These are phyloP conservation scores for Diplogelasinospora grovesii DNA, from an alignment of 495 filamentous ascomycete species.

Conservation along the genomic window DNA sequence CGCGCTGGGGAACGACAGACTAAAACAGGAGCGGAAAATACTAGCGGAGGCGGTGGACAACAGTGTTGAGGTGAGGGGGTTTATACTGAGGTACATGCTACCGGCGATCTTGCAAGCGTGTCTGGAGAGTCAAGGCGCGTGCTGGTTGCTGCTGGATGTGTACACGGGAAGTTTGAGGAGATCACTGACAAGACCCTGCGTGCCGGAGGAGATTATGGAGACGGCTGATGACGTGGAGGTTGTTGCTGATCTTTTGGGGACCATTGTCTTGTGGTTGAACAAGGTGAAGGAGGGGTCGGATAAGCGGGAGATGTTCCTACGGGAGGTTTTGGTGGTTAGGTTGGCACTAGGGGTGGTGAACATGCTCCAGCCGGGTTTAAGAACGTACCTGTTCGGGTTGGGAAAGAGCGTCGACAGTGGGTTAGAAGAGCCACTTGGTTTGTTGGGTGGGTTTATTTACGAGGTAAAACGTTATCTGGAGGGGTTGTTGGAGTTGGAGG, in stretches of 20 bases:
- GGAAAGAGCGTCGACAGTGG: neutral
- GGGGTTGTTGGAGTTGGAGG: neutral
- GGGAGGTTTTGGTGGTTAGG: conserved; percentile 12
- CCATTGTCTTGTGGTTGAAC: conserved; percentile 14
- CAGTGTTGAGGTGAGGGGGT: conserved; percentile 31
- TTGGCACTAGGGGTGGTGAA: conserved; percentile 11
- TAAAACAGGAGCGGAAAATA: conserved; percentile 32
- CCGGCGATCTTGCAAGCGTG: conserved; percentile 33
- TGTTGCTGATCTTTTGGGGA: conserved; percentile 13
- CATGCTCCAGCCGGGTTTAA: conserved; percentile 13
- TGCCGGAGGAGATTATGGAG: conserved; percentile 26
- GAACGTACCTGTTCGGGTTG: conserved; percentile 6
- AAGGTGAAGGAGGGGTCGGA: neutral
- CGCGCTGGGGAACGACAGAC: conserved; percentile 34
- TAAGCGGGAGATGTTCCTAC: conserved; percentile 1
- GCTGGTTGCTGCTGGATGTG: conserved; percentile 35
- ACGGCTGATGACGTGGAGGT: conserved; percentile 17
- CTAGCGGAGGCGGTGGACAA: conserved; percentile 33
- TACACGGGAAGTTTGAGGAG: conserved; percentile 28
- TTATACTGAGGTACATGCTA: conserved; percentile 37
- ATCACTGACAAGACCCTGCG: conserved; percentile 15
- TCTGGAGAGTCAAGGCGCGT: conserved; percentile 9
- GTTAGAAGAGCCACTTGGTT: neutral
- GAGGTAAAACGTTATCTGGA: too few relatives aligned
- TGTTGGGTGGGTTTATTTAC: too few relatives aligned